A percentile compares a stretch with the other conserved stretches of the same genome.
These are phyloP conservation scores for Talaromyces thailandensis DNA, from an alignment of 495 filamentous ascomycete genomes.

Conservation along the genomic window DNA sequence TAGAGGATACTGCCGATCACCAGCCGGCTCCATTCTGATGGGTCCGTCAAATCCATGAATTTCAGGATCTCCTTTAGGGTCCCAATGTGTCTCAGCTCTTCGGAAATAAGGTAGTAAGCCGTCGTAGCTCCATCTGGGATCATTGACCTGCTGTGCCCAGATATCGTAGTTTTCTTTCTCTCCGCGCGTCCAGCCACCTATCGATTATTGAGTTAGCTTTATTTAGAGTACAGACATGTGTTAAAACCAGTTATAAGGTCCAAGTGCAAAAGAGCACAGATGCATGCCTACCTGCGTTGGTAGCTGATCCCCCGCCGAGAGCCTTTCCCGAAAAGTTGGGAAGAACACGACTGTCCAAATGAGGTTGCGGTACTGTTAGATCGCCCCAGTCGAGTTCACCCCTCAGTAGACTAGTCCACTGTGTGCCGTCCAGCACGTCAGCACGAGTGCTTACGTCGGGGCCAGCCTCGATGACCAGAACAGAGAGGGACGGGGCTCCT, in stretches of 20 bases:
- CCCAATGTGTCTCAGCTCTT: conserved; percentile 13
- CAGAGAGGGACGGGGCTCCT: conserved; percentile 18
- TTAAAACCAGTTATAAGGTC: neutral
- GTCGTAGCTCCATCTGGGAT: conserved; percentile 41
- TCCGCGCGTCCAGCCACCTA: conserved; percentile 27
- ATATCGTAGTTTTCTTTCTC: conserved; percentile 25
- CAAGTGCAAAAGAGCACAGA: neutral
- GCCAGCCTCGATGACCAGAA: conserved; percentile 47
- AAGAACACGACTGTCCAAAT: neutral
- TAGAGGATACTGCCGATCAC: conserved; percentile 19
- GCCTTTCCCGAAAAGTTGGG: conserved; percentile 17
- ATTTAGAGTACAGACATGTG: neutral
- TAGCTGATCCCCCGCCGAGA: conserved; percentile 25
- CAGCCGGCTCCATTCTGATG: conserved; percentile 8
- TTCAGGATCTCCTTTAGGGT: neutral
- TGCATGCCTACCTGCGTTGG: conserved; percentile 37
- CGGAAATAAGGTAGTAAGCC: conserved; percentile 27
- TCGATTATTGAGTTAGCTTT: neutral
- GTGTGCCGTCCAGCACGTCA: conserved; percentile 1
- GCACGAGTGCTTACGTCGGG: conserved; percentile 8
- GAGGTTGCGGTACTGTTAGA: neutral
- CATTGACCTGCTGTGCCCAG: conserved; percentile 36
- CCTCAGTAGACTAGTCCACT: neutral
- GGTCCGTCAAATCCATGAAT: conserved; percentile 3
- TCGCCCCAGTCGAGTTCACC: neutral